A percentile compares a stretch with the other conserved stretches of the same genome.
Evolutionary conservation across 352 stramenopile genomes (phyloP).

Genomic region (Globisporangium apiculatum): DNA sequence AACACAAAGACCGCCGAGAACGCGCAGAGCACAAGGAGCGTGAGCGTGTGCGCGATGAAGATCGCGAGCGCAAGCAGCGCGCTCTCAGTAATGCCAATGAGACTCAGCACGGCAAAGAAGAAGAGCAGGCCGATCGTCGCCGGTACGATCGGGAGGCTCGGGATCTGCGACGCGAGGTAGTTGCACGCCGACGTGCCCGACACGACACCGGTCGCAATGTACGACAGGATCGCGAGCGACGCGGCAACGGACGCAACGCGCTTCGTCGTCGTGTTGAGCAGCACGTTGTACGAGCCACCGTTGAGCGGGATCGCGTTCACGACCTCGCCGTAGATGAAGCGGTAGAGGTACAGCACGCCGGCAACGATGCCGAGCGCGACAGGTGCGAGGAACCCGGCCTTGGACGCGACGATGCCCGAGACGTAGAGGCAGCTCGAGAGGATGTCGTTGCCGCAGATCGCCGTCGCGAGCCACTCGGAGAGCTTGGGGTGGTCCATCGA

Average conservation of each 20-base stretch:
- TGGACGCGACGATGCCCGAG: slow-evolving; percentile 76
- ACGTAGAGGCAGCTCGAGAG: slow-evolving; percentile 91
- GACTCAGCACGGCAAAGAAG: slow-evolving; percentile 89
- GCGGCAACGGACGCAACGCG: slow-evolving; percentile 89
- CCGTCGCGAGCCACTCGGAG: slow-evolving; percentile 90
- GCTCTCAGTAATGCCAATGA: slow-evolving; percentile 91
- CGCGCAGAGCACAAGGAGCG: slow-evolving; percentile 73
- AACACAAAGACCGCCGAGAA: slow-evolving; percentile 77
- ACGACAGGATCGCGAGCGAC: slow-evolving; percentile 92
- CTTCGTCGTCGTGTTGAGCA: slow-evolving; percentile 95
- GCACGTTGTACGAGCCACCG: slow-evolving; percentile 94
- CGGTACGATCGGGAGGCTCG: slow-evolving; percentile 66
- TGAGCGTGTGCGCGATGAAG: slow-evolving; percentile 87
- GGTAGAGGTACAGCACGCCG: slow-evolving; percentile 82
- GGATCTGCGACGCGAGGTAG: slow-evolving; percentile 78
- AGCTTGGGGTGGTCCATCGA: slow-evolving; percentile 79
- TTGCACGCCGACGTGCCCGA: slow-evolving; percentile 84
- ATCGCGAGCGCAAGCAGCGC: slow-evolving; percentile 88
- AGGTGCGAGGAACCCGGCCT: slow-evolving; percentile 88
- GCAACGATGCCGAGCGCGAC: slow-evolving; percentile 88
- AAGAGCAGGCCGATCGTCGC: slow-evolving; percentile 82
- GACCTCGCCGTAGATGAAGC: slow-evolving; percentile 94
- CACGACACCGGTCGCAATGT: slow-evolving; percentile 93
- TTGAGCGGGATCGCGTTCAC: slow-evolving; percentile 92
- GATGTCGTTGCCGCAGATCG: slow-evolving; percentile 96